Evolutionary conservation across 345 rosid genomes (phyloP).

Genomic region (Gossypium ekmanianum): DNA sequence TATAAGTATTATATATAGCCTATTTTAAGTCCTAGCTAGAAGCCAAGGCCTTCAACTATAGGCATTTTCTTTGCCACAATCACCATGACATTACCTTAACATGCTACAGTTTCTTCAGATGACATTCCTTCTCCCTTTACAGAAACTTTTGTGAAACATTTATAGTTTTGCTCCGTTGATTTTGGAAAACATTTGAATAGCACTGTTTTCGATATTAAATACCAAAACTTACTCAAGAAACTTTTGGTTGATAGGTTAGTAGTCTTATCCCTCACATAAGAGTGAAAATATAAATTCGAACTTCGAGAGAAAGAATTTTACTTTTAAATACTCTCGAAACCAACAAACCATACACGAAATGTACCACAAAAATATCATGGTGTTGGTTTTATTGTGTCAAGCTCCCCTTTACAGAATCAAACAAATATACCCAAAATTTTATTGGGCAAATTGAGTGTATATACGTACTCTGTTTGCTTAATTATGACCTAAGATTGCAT

Average conservation of each 20-base stretch:
- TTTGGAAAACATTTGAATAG: background rate
- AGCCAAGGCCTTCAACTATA: background rate
- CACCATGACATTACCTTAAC: conserved; percentile 13
- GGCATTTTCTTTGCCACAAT: conserved; percentile 4
- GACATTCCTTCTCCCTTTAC: background rate
- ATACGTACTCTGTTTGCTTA: conserved; percentile 20
- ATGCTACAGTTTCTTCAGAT: background rate
- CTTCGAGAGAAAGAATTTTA: too few species aligned
- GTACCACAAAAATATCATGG: background rate
- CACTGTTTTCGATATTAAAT: background rate
- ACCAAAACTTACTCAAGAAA: background rate
- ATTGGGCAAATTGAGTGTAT: background rate
- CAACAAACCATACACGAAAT: too few species aligned
- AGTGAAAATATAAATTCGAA: too few species aligned
- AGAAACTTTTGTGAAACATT: conserved; percentile 8
- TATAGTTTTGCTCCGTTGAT: background rate
- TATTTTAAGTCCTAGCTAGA: conserved; percentile 1
- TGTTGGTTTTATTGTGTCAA: conserved; percentile 9
- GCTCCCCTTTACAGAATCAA: background rate
- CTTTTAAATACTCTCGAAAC: too few species aligned
- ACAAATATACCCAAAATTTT: background rate
- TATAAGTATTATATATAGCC: background rate
- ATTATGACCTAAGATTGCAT: conserved; percentile 32
- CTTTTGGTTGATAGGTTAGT: too few species aligned
- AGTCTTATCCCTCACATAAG: too few species aligned